Evolutionary conservation across 2,329 filamentous ascomycete species (phyloP).

Genomic region (Uncinocarpus reesii): DNA sequence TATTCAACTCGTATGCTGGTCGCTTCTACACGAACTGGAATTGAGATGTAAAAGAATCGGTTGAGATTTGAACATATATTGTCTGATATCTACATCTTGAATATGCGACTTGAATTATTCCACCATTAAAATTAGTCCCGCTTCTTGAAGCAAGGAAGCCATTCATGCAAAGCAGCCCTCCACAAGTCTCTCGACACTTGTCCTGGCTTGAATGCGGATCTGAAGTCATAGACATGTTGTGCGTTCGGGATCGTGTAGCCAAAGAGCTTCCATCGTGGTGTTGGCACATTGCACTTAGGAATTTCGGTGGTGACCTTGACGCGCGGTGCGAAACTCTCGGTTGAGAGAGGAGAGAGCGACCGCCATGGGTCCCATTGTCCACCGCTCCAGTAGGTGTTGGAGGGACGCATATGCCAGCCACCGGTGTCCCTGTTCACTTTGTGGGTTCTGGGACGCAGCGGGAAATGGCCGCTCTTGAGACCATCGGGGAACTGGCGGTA

Average conservation of each 20-base stretch:
- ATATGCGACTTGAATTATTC: neutral
- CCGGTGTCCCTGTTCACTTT: constrained; percentile 38
- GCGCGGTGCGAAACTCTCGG: constrained; percentile 34
- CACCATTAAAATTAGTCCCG: neutral
- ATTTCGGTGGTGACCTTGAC: constrained; percentile 32
- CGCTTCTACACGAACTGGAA: too few relatives aligned
- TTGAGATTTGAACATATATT: too few relatives aligned
- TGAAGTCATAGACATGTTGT: constrained; percentile 43
- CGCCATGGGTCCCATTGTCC: constrained; percentile 47
- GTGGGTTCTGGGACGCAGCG: constrained; percentile 31
- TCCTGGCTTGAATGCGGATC: constrained; percentile 25
- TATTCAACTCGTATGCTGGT: too few relatives aligned
- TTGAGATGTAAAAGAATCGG: too few relatives aligned
- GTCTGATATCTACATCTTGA: too few relatives aligned
- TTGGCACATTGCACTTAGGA: constrained; percentile 36
- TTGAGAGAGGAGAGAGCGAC: constrained; percentile 37
- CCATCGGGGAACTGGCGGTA: constrained; percentile 41
- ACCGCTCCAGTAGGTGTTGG: constrained; percentile 43
- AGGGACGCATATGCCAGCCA: constrained; percentile 44
- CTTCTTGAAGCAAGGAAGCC: constrained; percentile 38
- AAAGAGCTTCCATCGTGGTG: constrained; percentile 34
- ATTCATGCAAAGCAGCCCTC: constrained; percentile 34
- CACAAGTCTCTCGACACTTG: constrained; percentile 31
- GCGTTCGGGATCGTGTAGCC: constrained; percentile 39
- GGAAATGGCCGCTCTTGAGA: constrained; percentile 31